Percentiles rank a stretch among this genome's conserved stretches.
Conservation (phyloP, 345 rosid species). For the Kandelia obovata region DNA sequence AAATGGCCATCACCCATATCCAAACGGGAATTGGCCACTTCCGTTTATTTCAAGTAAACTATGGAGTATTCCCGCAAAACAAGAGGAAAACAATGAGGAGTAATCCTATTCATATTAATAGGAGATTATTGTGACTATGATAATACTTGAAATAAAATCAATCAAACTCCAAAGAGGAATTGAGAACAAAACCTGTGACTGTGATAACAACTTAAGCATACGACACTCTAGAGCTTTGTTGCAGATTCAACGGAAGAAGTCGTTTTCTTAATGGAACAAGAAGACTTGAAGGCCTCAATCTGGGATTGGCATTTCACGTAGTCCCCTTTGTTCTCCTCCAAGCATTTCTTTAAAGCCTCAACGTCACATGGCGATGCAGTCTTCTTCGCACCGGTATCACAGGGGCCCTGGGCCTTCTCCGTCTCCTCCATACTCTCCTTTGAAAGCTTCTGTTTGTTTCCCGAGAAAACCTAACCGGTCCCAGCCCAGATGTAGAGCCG, state of each 20-base stretch:
- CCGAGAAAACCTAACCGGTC: not conserved
- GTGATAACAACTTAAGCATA: not conserved
- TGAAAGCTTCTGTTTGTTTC: not conserved
- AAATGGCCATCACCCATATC: too few species aligned
- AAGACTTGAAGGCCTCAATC: constrained; percentile 71
- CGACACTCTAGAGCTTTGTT: not conserved
- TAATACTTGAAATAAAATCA: not conserved
- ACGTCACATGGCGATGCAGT: constrained; percentile 63
- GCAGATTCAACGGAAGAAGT: constrained; percentile 20
- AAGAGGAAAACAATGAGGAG: too few species aligned
- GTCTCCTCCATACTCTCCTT: constrained; percentile 18
- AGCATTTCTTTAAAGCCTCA: constrained; percentile 80
- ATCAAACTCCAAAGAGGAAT: not conserved
- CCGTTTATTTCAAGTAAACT: too few species aligned
- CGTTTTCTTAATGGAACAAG: constrained; percentile 60
- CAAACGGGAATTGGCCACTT: too few species aligned
- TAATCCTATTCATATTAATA: too few species aligned
- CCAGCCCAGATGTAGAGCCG: not conserved
- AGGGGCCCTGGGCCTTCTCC: constrained; percentile 20
- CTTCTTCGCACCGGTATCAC: constrained; percentile 36
- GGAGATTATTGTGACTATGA: too few species aligned
- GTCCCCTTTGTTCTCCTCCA: constrained; percentile 82
- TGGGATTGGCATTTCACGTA: constrained; percentile 63
- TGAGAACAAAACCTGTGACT: not conserved
- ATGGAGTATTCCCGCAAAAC: too few species aligned